Conservation (phyloP, 1,284 basidiomycete genomes). For the Microbotryomycetes sp. region DNA sequence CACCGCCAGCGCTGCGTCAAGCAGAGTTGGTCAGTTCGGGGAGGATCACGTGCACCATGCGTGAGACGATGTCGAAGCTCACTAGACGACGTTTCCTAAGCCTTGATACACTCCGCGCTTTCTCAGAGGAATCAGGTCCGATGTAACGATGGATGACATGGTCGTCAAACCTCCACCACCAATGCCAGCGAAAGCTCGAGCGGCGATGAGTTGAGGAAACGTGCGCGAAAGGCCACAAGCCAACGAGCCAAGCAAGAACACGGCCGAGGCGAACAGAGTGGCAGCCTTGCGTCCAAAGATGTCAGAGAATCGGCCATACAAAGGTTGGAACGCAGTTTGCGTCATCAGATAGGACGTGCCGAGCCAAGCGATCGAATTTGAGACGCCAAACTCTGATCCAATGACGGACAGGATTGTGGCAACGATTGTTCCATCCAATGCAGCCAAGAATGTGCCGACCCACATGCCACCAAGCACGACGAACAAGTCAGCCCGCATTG, state of each 20-base stretch:
- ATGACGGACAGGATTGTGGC: slow-evolving; percentile 29
- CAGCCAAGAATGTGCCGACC: slow-evolving; percentile 14
- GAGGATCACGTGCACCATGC: background rate
- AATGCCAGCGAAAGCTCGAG: slow-evolving; percentile 34
- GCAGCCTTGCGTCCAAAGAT: slow-evolving; percentile 35
- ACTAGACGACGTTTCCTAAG: slow-evolving; percentile 18
- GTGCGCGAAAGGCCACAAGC: slow-evolving; percentile 31
- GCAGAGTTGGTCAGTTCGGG: slow-evolving; percentile 13
- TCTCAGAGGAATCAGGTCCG: slow-evolving; percentile 29
- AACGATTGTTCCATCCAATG: slow-evolving; percentile 26
- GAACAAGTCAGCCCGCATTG: slow-evolving; percentile 17
- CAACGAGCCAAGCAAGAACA: slow-evolving; percentile 33
- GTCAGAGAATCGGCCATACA: slow-evolving; percentile 33
- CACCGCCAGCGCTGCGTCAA: slow-evolving; percentile 42
- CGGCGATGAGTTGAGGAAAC: slow-evolving; percentile 31
- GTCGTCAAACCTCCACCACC: slow-evolving; percentile 33
- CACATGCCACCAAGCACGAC: slow-evolving; percentile 29
- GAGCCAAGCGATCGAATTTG: slow-evolving; percentile 31
- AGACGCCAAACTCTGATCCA: slow-evolving; percentile 28
- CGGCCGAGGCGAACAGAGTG: slow-evolving; percentile 30
- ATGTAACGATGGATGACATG: slow-evolving; percentile 30
- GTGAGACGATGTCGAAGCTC: background rate
- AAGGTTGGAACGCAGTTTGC: slow-evolving; percentile 29
- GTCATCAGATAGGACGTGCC: slow-evolving; percentile 22
- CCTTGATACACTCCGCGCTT: slow-evolving; percentile 32